phyloP scores from a whole-genome alignment of 805 yeast genomes.

The Wickerhamiella kurtzmanii region DNA sequence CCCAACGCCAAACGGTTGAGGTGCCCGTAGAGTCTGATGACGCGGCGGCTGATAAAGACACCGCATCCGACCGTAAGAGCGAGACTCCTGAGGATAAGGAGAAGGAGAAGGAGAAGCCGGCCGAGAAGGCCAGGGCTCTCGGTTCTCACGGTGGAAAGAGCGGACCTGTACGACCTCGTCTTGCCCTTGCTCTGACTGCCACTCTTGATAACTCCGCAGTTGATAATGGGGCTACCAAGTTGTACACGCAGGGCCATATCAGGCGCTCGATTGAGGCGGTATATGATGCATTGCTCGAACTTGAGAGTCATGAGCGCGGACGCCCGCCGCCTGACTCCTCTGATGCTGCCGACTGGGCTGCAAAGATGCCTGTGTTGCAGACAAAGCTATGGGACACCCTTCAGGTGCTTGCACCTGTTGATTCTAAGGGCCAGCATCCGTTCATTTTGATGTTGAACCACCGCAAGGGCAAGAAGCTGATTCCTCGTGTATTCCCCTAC shows the following conservation, averaged over 20 bases:
- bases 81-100: constrained; percentile 57
- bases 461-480: constrained; percentile 77
- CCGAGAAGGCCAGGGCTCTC: constrained; percentile 43
- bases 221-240: constrained; percentile 19
- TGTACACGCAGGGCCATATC: constrained; percentile 32
- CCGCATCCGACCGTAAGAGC: constrained; percentile 18
- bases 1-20: background rate
- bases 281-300: constrained; percentile 59
- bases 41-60: background rate
- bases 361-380: constrained; percentile 20
- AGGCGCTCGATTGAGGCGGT: constrained; percentile 65
- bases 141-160: constrained; percentile 31
- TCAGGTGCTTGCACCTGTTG: constrained; percentile 32
- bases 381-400: constrained; percentile 60
- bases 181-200: constrained; percentile 23
- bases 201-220: constrained; percentile 24
- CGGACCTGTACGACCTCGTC: constrained; percentile 19
- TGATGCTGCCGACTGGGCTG: constrained; percentile 24
- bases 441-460: constrained; percentile 71
- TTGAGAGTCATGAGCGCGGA: constrained; percentile 64
- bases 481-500: constrained; percentile 80
- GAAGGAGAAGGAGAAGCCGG: constrained; percentile 24
- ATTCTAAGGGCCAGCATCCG: constrained; percentile 37
- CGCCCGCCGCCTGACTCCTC: constrained; percentile 29
- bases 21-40: constrained; percentile 2